A percentile compares a stretch with the other conserved stretches of the same genome.
These are phyloP conservation scores for Venturia carpophila DNA, from an alignment of 2,329 filamentous ascomycete species.

Conservation along the genomic window DNA sequence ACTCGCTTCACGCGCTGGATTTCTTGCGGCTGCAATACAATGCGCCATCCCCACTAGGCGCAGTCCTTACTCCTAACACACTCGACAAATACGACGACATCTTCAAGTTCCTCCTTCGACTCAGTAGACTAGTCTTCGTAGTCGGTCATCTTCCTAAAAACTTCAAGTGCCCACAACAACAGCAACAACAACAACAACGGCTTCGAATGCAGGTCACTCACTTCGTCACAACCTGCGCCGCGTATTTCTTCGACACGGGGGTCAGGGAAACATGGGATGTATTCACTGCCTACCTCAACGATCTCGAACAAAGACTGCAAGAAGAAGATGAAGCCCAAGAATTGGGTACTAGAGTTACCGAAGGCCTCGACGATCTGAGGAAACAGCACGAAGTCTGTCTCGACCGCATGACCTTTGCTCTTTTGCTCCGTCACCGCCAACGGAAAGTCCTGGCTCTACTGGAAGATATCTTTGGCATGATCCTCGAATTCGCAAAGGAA, in stretches of 20 bases:
- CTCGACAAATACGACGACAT: slow-evolving; percentile 77
- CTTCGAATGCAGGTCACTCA: slow-evolving; percentile 73
- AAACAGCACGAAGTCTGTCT: slow-evolving; percentile 65
- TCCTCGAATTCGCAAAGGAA: slow-evolving; percentile 58
- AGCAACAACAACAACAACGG: slow-evolving; percentile 35
- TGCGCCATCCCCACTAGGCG: slow-evolving; percentile 60
- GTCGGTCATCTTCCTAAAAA: slow-evolving; percentile 38
- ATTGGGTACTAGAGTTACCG: slow-evolving; percentile 39
- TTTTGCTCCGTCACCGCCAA: slow-evolving; percentile 69
- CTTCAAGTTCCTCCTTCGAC: slow-evolving; percentile 70
- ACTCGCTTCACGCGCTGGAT: slow-evolving; percentile 81
- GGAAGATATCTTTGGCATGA: slow-evolving; percentile 64
- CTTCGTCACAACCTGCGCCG: slow-evolving; percentile 63
- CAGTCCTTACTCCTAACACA: slow-evolving; percentile 62
- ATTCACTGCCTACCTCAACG: slow-evolving; percentile 59
- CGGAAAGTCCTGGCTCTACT: slow-evolving; percentile 63
- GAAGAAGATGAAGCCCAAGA: slow-evolving; percentile 37
- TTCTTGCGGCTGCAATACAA: slow-evolving; percentile 85
- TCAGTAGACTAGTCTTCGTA: slow-evolving; percentile 72
- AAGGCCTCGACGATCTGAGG: slow-evolving; percentile 59
- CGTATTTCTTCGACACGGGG: slow-evolving; percentile 74
- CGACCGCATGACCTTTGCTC: slow-evolving; percentile 64
- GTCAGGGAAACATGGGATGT: slow-evolving; percentile 64
- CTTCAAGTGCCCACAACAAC: slow-evolving; percentile 23
- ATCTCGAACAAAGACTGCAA: slow-evolving; percentile 51